Conservation (phyloP, 257 asterid species). For the Solanum appendiculatum region DNA sequence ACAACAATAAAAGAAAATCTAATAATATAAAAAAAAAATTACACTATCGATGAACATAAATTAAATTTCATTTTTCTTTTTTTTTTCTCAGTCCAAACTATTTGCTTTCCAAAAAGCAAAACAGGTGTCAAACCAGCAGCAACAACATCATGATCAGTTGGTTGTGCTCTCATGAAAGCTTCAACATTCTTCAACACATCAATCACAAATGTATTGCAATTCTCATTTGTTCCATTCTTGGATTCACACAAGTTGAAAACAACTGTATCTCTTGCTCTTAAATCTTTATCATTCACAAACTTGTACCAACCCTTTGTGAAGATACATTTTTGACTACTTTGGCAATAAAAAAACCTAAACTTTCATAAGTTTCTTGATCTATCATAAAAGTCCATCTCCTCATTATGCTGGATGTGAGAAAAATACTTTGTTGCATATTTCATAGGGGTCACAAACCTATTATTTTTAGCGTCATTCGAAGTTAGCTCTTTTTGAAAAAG, state of each 20-base stretch:
- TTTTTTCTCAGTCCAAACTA: neutral
- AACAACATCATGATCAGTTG: neutral
- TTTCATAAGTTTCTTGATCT: too few relatives aligned
- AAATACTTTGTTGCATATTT: too few relatives aligned
- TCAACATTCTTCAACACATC: slow-evolving; percentile 18
- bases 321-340: too few relatives aligned
- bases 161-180: too few relatives aligned
- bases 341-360: too few relatives aligned
- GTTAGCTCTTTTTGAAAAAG: too few relatives aligned
- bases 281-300: too few relatives aligned
- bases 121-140: neutral
- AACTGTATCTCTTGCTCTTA: slow-evolving; percentile 28
- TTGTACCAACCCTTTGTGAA: too few relatives aligned
- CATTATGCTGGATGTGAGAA: too few relatives aligned
- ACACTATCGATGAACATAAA: neutral
- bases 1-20: neutral
- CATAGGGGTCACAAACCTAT: too few relatives aligned
- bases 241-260: slow-evolving; percentile 38
- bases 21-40: neutral
- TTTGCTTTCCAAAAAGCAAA: neutral
- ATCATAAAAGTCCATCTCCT: too few relatives aligned
- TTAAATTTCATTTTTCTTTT: neutral
- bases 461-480: too few relatives aligned
- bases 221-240: slow-evolving; percentile 6
- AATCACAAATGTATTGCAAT: slow-evolving; percentile 19